Evolutionary conservation across 768 basidiomycete species (phyloP), one percentile per base, ranked within the genome.

Genomic region (Suillus luteus): DNA sequence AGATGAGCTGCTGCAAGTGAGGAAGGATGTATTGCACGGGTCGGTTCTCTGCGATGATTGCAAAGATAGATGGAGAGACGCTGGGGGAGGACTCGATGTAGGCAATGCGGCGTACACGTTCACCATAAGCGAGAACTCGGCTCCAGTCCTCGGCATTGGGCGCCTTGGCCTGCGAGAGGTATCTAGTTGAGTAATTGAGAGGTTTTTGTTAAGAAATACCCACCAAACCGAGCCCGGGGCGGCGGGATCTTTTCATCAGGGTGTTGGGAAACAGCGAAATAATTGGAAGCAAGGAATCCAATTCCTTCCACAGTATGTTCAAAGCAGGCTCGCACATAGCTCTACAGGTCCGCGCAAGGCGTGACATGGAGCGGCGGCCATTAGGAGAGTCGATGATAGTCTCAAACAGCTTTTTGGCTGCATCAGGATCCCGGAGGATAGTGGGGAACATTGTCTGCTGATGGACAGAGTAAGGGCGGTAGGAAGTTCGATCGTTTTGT

Each of bases 221-320:
- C 71, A 92, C 91, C 80, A 93, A 80, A 72, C 91, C 91, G 65
- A 91, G 76, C 58, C 90, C 90, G 58, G 91, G 91, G 71, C 83
- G 86, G 66, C 85, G 84, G 63, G 86, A 80, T 75, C 86, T 90
- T 76, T 86, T 90, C 76, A 92, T 78, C 67, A 92, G 70, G 66
- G 83, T 79, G 63, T 78, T 80, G 15, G 91, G 91, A 72, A 93
- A 92, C 61, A 92, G 72, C 41, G 87, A 86, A 63, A 92, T 79
- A 63, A 93, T 79, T 11, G 91, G 91, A 54, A 86, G 76, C 64
- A 92, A 79, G 14, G 89, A 90, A 73, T 92, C 90, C 62, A 93
- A 77, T 69, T 93, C 91, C 71, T 83, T 85, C 91, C 91, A 93
- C 37, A 93, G 80, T 57, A 87, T 78, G 72, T 87, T 79, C 68